Base-by-base conservation (phyloP, 1,284 basidiomycete genomes). In the Apiotrichum laibachii region DNA sequence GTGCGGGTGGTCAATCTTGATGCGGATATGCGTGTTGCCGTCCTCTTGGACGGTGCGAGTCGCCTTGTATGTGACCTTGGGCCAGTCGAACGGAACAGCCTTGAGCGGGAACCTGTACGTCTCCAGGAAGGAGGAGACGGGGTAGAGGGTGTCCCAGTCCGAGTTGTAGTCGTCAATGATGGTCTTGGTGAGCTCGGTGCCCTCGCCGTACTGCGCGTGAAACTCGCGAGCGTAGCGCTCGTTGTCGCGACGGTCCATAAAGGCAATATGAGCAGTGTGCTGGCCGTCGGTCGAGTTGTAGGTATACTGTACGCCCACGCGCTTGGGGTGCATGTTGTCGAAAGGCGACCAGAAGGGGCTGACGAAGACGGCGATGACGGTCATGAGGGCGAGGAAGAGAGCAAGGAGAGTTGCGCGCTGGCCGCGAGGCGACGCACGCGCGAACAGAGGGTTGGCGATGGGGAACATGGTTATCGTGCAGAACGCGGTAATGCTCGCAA, bases 81-180 rank as follows among this genome's bases (percentile, higher is more conserved):
- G 75, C 72, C 72, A 77, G 22, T 60, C 59, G 42, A 73, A 75
- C 9, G 57, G 81, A 26, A 91, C 82, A 72, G 88, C 88, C 37
- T 54, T 39, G 11, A 70, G 37, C 18, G 57, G 60, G 61, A 77
- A 68, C 55, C 57, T 57, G 59, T 74, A 75, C 0, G 75, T 75
- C 34, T 77, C 72, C 18, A 78, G 64, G 62, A 79, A 76, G 1
- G 69, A 56, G 16, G 88, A 90, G 73, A 92, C 89, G 2, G 93
- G 91, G 77, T 93, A 95, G 34, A 97, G 74, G 1, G 86, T 81
- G 77, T 93, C 90, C 91, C 91, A 94, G 66, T 92, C 90, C 18
- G 72, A 64, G 60, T 76, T 76, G 49, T 70, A 67, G 55, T 76
- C 71, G 18, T 77, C 79, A 46, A 73, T 44, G 26, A 56, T 45